A percentile compares a stretch with the other conserved stretches of the same genome.
Conservation (phyloP, 2,329 filamentous ascomycete genomes). For the Nakataea oryzae region DNA sequence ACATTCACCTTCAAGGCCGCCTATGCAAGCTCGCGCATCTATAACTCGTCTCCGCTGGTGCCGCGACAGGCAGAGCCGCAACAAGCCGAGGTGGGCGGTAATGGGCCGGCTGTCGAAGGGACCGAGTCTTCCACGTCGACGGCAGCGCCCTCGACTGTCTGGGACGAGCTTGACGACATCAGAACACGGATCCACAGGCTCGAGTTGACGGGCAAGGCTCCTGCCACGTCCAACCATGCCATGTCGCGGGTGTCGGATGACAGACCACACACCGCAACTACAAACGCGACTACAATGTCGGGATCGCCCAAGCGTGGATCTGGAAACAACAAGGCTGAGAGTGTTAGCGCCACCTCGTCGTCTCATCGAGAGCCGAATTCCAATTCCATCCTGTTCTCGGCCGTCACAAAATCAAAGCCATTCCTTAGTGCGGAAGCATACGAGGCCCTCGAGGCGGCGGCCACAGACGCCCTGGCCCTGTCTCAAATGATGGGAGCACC, state of each 20-base stretch:
- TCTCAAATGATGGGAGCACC: conserved; percentile 66
- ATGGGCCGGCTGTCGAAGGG: conserved; percentile 40
- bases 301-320: conserved; percentile 72
- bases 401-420: conserved; percentile 66
- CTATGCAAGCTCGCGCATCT: conserved; percentile 31
- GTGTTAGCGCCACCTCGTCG: conserved; percentile 28
- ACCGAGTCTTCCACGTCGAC: conserved; percentile 85
- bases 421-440: conserved; percentile 64
- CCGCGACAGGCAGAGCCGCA: conserved; percentile 28
- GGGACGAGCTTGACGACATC: conserved; percentile 93
- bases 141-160: conserved; percentile 83
- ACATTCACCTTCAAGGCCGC: conserved; percentile 31
- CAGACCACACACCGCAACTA: conserved; percentile 81
- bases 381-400: conserved; percentile 70
- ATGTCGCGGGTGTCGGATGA: conserved; percentile 68
- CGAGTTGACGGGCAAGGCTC: conserved; percentile 80
- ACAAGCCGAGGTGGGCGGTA: conserved; percentile 23
- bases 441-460: conserved; percentile 68
- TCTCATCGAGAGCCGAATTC: conserved; percentile 43
- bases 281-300: conserved; percentile 81
- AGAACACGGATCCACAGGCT: conserved; percentile 88
- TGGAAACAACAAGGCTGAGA: conserved; percentile 31
- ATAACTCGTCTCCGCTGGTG: conserved; percentile 51
- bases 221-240: conserved; percentile 70
- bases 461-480: conserved; percentile 69